Percentiles rank a stretch among this genome's conserved stretches.
These are phyloP conservation scores for Colletotrichum phormii DNA, from an alignment of 2,329 filamentous ascomycete species.

Conservation along the genomic window DNA sequence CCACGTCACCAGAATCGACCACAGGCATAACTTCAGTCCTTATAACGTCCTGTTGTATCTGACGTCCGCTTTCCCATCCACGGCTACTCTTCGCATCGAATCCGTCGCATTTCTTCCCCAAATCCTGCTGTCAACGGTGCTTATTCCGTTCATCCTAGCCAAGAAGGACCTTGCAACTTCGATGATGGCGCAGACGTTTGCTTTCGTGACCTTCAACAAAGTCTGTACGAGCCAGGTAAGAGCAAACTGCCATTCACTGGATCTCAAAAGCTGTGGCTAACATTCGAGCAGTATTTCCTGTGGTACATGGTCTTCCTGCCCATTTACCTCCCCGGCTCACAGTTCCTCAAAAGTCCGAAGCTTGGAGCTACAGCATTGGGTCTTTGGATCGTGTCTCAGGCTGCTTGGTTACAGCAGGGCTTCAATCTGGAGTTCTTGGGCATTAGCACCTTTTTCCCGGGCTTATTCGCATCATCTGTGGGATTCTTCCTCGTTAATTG, in stretches of 20 bases:
- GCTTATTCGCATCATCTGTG: slow-evolving; percentile 81
- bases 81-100: slow-evolving; percentile 67
- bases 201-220: slow-evolving; percentile 98
- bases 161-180: slow-evolving; percentile 84
- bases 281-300: slow-evolving; percentile 83
- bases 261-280: slow-evolving; percentile 29
- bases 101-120: slow-evolving; percentile 91
- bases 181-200: slow-evolving; percentile 95
- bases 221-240: slow-evolving; percentile 96
- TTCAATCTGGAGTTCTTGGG: slow-evolving; percentile 85
- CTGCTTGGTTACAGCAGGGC: slow-evolving; percentile 79
- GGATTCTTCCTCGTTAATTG: slow-evolving; percentile 87
- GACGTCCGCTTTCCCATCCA: slow-evolving; percentile 71
- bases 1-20: slow-evolving; percentile 92
- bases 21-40: slow-evolving; percentile 97
- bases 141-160: slow-evolving; percentile 80
- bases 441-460: slow-evolving; percentile 84
- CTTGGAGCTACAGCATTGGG: slow-evolving; percentile 74
- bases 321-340: slow-evolving; percentile 86
- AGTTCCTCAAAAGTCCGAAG: slow-evolving; percentile 69
- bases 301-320: slow-evolving; percentile 98
- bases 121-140: slow-evolving; percentile 79
- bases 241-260: slow-evolving; percentile 10
- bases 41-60: slow-evolving; percentile 95
- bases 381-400: slow-evolving; percentile 84